Conservation (phyloP, 73 alveolate genomes). For the Uronychia setigera region DNA sequence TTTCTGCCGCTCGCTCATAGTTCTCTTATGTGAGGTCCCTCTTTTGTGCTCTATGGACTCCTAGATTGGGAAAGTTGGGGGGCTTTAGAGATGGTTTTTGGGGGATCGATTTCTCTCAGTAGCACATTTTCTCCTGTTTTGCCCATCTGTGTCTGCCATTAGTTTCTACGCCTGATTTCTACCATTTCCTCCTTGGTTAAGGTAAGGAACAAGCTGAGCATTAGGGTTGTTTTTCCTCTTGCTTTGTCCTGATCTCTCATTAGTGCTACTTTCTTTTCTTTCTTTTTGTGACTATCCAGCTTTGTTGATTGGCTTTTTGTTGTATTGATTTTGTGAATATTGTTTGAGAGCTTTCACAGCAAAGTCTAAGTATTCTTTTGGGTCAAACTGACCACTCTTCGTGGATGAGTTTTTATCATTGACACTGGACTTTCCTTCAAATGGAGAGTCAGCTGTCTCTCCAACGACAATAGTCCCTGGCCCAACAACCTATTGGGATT, state of each 20-base stretch:
- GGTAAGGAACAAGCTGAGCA: too few species aligned
- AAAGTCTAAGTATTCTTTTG: neutral
- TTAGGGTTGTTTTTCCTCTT: too few species aligned
- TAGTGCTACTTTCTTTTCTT: neutral
- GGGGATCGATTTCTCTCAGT: neutral
- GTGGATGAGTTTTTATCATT: neutral
- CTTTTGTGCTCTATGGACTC: neutral
- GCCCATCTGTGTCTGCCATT: neutral
- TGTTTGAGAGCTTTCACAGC: neutral
- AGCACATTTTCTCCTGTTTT: neutral
- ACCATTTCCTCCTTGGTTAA: neutral
- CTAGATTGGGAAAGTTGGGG: neutral
- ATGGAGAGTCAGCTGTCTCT: too few species aligned
- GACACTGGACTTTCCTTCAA: too few species aligned
- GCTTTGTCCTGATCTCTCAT: too few species aligned
- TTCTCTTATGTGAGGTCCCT: neutral
- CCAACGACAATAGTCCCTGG: too few species aligned
- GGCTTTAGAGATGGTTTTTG: neutral
- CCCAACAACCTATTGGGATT: too few species aligned
- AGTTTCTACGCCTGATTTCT: neutral
- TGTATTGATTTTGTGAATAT: too few species aligned
- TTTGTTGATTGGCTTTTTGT: too few species aligned
- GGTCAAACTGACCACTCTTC: neutral
- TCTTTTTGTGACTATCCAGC: neutral
- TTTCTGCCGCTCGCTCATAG: neutral